phyloP scores from a whole-genome alignment of 2,329 filamentous ascomycete species.

The Colletotrichum plurivorum region DNA sequence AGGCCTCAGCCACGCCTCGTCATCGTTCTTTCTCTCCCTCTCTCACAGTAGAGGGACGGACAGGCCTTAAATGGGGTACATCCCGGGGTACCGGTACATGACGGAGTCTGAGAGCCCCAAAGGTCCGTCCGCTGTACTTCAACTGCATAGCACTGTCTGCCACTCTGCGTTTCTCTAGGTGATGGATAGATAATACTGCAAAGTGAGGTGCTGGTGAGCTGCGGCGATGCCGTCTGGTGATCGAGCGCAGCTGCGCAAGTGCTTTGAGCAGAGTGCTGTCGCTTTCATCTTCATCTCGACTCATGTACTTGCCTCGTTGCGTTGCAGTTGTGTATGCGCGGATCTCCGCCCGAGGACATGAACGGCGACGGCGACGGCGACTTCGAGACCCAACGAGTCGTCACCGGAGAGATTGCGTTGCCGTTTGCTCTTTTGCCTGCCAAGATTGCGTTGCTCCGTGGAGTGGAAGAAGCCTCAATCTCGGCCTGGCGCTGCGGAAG shows the following conservation, averaged over 20 bases:
- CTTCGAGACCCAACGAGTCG: slow-evolving; percentile 5
- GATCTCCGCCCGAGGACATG: not conserved
- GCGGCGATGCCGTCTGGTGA: not conserved
- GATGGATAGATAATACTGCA: too few species aligned
- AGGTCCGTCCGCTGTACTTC: too few species aligned
- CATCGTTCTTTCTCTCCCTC: slow-evolving; percentile 49
- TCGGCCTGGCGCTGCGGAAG: slow-evolving; percentile 25
- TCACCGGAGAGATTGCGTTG: slow-evolving; percentile 32
- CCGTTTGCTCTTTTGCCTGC: slow-evolving; percentile 10
- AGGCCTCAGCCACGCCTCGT: slow-evolving; percentile 52
- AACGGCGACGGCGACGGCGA: not conserved
- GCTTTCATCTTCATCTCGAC: slow-evolving; percentile 11
- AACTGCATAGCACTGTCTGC: too few species aligned
- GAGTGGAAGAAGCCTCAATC: slow-evolving; percentile 9
- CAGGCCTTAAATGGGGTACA: slow-evolving; percentile 31
- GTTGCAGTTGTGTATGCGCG: slow-evolving; percentile 13
- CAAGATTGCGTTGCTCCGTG: slow-evolving; percentile 33
- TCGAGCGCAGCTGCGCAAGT: not conserved
- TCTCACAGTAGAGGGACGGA: not conserved
- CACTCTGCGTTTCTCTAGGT: too few species aligned
- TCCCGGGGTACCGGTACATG: slow-evolving; percentile 27
- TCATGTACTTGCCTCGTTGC: slow-evolving; percentile 1
- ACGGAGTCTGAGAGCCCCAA: not conserved
- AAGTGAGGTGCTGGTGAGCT: too few species aligned
- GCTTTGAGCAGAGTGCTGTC: not conserved